These are phyloP conservation scores for Rubroshorea leprosula DNA, from an alignment of 345 rosid genomes.

Conservation along the genomic window DNA sequence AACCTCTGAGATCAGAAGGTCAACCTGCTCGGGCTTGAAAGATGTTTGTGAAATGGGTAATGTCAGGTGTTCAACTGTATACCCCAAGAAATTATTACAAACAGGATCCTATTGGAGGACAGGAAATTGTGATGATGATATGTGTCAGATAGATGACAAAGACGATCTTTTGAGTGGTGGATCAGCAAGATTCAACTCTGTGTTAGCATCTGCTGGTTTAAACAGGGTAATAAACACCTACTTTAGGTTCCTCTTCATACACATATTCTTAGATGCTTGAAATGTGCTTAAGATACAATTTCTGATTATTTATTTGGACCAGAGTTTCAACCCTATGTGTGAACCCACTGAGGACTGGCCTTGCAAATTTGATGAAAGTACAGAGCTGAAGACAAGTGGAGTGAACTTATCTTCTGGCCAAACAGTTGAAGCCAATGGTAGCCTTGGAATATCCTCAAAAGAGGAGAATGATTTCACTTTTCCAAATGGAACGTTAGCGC, in stretches of 20 bases:
- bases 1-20: constrained; percentile 47
- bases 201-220: constrained; percentile 46
- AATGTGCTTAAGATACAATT: neutral
- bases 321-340: constrained; percentile 87
- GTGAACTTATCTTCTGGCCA: constrained; percentile 32
- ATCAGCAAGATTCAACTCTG: constrained; percentile 42
- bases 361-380: constrained; percentile 51
- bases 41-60: constrained; percentile 69
- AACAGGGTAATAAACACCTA: constrained; percentile 50
- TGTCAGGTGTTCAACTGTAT: constrained; percentile 43
- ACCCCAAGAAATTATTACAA: constrained; percentile 37
- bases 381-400: constrained; percentile 33
- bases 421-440: constrained; percentile 25
- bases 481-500: constrained; percentile 35
- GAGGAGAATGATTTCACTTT: constrained; percentile 44
- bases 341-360: constrained; percentile 77
- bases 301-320: constrained; percentile 22
- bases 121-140: constrained; percentile 48
- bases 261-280: neutral
- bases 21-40: constrained; percentile 64
- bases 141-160: constrained; percentile 74
- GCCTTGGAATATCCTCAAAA: constrained; percentile 28
- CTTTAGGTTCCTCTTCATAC: constrained; percentile 8
- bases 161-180: constrained; percentile 52
- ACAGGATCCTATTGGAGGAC: constrained; percentile 38